These are phyloP conservation scores for Rheum nobile DNA, from an alignment of 148 eudicot genomes.

Conservation along the genomic window DNA sequence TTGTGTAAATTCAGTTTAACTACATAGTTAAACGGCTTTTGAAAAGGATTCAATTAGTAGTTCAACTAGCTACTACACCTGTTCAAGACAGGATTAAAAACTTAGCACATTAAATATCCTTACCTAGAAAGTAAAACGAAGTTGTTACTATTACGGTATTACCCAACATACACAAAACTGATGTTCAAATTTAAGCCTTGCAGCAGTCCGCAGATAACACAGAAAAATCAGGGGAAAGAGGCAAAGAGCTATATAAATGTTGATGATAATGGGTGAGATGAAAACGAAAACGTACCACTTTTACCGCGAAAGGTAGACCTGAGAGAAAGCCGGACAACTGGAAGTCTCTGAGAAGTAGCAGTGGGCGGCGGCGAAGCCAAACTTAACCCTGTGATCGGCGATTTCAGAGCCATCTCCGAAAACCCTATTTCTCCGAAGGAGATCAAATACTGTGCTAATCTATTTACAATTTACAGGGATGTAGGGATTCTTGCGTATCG, in stretches of 20 bases:
- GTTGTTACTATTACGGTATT: too few species aligned
- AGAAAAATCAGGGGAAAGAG: not conserved
- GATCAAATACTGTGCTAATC: not conserved
- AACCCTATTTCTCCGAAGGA: not conserved
- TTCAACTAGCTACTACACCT: not conserved
- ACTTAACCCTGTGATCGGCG: conserved; percentile 42
- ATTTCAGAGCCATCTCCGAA: conserved; percentile 20
- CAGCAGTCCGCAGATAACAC: not conserved
- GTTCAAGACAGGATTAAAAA: too few species aligned
- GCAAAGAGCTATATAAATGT: not conserved
- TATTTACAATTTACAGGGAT: not conserved
- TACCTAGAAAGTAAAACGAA: too few species aligned
- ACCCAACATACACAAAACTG: too few species aligned
- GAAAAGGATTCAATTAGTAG: not conserved
- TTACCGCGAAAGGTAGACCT: conserved; percentile 38
- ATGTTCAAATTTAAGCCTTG: not conserved
- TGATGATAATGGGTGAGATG: not conserved
- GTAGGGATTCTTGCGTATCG: not conserved
- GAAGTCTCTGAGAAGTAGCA: conserved; percentile 29
- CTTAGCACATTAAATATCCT: too few species aligned
- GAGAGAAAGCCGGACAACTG: conserved; percentile 29
- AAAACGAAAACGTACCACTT: conserved; percentile 14
- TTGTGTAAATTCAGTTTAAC: not conserved
- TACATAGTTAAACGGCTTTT: not conserved
- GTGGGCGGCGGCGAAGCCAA: conserved; percentile 27